Evolutionary conservation across 495 filamentous ascomycete species (phyloP).

Genomic region (Chaetomium fimeti): DNA sequence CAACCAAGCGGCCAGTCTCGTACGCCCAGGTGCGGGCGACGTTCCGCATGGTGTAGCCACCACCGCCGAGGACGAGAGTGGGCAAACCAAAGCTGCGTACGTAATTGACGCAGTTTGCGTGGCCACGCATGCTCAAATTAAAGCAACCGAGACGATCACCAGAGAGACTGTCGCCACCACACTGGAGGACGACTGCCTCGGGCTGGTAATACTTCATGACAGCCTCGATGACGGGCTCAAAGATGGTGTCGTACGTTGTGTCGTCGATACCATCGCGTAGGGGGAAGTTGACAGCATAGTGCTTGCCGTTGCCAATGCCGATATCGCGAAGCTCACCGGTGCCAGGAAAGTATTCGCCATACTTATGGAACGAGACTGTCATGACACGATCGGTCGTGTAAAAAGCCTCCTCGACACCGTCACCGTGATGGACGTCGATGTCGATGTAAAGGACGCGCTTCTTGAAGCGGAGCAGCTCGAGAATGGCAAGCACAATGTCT

Average conservation of each 20-base stretch:
- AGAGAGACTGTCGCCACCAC: slow-evolving; percentile 90
- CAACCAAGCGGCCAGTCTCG: slow-evolving; percentile 89
- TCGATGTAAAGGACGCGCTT: slow-evolving; percentile 95
- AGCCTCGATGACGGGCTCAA: slow-evolving; percentile 86
- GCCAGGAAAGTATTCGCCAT: slow-evolving; percentile 97
- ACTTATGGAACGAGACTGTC: slow-evolving; percentile 97
- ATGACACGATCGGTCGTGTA: slow-evolving; percentile 94
- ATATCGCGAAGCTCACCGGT: slow-evolving; percentile 95
- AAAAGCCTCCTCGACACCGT: slow-evolving; percentile 96
- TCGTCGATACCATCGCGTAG: slow-evolving; percentile 96
- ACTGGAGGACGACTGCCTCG: slow-evolving; percentile 94
- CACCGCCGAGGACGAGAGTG: slow-evolving; percentile 87
- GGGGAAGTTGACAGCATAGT: slow-evolving; percentile 96
- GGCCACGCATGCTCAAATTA: slow-evolving; percentile 95
- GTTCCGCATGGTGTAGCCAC: slow-evolving; percentile 98
- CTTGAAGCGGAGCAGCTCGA: slow-evolving; percentile 82
- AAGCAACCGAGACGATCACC: slow-evolving; percentile 96
- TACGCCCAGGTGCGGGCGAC: slow-evolving; percentile 96
- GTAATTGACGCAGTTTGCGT: slow-evolving; percentile 95
- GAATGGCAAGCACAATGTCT: slow-evolving; percentile 96
- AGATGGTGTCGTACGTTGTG: slow-evolving; percentile 85
- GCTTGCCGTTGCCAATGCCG: slow-evolving; percentile 86
- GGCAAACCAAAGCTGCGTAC: slow-evolving; percentile 91
- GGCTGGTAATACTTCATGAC: slow-evolving; percentile 97
- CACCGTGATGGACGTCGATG: slow-evolving; percentile 97